A percentile compares a stretch with the other conserved stretches of the same genome.
These are phyloP conservation scores for Coniochaeta ligniaria DNA, from an alignment of 2,329 filamentous ascomycete genomes.

Conservation along the genomic window DNA sequence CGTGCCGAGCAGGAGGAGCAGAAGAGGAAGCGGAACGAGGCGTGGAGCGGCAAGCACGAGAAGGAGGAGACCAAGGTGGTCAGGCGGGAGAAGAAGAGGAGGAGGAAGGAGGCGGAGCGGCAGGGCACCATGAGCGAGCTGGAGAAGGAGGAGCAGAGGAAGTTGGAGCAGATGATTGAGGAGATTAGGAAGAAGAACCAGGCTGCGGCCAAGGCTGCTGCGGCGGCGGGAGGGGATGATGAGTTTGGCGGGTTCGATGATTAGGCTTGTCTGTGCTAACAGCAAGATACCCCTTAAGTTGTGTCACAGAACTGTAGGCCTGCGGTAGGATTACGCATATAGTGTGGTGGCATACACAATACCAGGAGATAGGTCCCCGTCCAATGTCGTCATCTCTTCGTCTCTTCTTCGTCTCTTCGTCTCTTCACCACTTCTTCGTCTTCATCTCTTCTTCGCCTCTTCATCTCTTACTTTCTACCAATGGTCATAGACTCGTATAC, in stretches of 20 bases:
- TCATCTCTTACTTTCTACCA: too few relatives aligned
- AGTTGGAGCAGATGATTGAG: conserved; percentile 57
- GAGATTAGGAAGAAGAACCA: conserved; percentile 54
- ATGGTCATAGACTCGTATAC: too few relatives aligned
- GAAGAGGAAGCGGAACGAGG: conserved; percentile 56
- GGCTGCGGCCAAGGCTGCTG: conserved; percentile 30
- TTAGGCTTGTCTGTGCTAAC: conserved; percentile 12
- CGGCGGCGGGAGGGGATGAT: conserved; percentile 29
- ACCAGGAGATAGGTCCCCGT: too few relatives aligned
- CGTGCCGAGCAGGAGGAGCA: conserved; percentile 36
- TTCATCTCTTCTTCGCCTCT: too few relatives aligned
- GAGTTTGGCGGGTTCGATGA: conserved; percentile 56
- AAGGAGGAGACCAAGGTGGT: conserved; percentile 51
- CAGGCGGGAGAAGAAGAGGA: conserved; percentile 25
- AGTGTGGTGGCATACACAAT: too few relatives aligned
- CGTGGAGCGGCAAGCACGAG: conserved; percentile 68
- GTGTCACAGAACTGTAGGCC: too few relatives aligned
- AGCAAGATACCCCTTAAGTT: too few relatives aligned
- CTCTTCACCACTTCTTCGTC: too few relatives aligned
- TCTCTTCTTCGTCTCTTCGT: too few relatives aligned
- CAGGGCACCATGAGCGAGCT: conserved; percentile 62
- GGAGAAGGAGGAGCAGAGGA: conserved; percentile 54
- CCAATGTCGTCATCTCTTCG: too few relatives aligned
- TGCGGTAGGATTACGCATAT: too few relatives aligned
- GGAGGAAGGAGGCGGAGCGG: conserved; percentile 50